A percentile compares a stretch with the other conserved stretches of the same genome.
Conservation (phyloP, 305 asterid genomes). For the Fraxinus sp. region DNA sequence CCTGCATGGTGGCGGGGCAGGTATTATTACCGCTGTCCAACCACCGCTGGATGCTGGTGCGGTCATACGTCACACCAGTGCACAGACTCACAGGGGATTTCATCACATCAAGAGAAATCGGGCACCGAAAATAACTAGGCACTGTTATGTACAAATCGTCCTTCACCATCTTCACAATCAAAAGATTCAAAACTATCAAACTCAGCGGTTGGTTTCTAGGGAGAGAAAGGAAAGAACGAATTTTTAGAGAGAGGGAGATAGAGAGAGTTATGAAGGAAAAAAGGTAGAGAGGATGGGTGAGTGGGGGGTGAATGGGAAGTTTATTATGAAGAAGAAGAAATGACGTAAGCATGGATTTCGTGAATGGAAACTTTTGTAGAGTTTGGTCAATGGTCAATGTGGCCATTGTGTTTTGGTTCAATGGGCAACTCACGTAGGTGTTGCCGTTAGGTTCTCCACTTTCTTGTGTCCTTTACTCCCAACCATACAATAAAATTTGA, state of each 20-base stretch:
- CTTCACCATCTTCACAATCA: slow-evolving; percentile 34
- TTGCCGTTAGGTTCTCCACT: not conserved
- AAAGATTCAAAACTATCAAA: not conserved
- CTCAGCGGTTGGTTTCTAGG: not conserved
- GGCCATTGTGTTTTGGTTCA: not conserved
- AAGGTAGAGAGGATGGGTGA: slow-evolving; percentile 16
- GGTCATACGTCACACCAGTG: slow-evolving; percentile 86
- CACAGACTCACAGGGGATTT: slow-evolving; percentile 78
- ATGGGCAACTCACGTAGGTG: slow-evolving; percentile 5
- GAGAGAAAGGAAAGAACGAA: slow-evolving; percentile 10
- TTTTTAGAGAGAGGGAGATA: slow-evolving; percentile 21
- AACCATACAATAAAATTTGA: slow-evolving; percentile 15
- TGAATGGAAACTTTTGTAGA: slow-evolving; percentile 11
- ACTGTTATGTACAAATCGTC: slow-evolving; percentile 49
- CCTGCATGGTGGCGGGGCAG: slow-evolving; percentile 95
- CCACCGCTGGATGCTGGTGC: slow-evolving; percentile 78
- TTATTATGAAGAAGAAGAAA: slow-evolving; percentile 23
- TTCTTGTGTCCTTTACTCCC: slow-evolving; percentile 22
- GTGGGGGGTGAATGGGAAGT: slow-evolving; percentile 10
- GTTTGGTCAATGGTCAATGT: slow-evolving; percentile 16
- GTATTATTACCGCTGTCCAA: slow-evolving; percentile 80
- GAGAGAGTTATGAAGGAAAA: slow-evolving; percentile 12
- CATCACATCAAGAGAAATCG: slow-evolving; percentile 80
- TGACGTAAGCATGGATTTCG: not conserved
- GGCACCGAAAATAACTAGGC: slow-evolving; percentile 71